These are phyloP conservation scores for Vicia villosa DNA, from an alignment of 306 rosid genomes.

Conservation along the genomic window DNA sequence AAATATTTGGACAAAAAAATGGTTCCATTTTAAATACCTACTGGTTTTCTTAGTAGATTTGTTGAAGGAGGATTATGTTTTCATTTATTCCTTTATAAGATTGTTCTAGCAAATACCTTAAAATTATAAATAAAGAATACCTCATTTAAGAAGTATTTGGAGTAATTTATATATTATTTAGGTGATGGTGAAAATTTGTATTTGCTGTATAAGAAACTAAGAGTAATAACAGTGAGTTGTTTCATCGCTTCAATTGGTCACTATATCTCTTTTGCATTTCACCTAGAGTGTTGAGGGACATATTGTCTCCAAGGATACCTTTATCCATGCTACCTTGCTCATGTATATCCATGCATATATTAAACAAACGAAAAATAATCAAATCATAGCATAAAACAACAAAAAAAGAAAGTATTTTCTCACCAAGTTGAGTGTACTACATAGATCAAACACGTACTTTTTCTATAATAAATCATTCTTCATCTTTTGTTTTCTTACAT, in stretches of 20 bases:
- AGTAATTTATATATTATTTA: not conserved
- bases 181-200: not conserved
- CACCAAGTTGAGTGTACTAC: too few relatives aligned
- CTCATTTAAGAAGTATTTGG: not conserved
- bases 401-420: too few relatives aligned
- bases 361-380: not conserved
- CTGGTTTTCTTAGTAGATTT: conserved; percentile 1
- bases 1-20: too few relatives aligned
- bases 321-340: not conserved
- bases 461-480: conserved; percentile 19
- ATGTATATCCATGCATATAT: not conserved
- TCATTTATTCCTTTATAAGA: not conserved
- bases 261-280: not conserved
- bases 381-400: not conserved
- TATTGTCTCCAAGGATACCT: not conserved
- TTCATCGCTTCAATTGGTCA: not conserved
- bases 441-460: too few relatives aligned
- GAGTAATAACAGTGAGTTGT: not conserved
- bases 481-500: not conserved
- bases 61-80: not conserved
- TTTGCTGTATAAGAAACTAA: not conserved
- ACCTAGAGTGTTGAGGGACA: not conserved
- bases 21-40: too few relatives aligned
- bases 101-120: not conserved
- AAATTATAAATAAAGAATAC: not conserved